Conservation (phyloP, 2,329 filamentous ascomycete species). For the Fusarium veterinarium region DNA sequence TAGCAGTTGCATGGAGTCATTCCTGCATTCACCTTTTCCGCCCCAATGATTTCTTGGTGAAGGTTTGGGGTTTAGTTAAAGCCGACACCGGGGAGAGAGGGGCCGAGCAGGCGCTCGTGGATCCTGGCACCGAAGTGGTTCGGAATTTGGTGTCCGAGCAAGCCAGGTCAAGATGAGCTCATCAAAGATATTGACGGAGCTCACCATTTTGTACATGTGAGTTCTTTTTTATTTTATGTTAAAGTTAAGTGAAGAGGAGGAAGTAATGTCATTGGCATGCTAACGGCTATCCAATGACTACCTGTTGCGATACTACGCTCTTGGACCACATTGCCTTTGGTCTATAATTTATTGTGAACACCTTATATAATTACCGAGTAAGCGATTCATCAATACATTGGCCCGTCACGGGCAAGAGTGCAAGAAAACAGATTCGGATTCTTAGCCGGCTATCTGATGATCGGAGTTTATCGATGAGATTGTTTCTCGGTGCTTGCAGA, state of each 20-base stretch:
- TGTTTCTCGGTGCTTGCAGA: conserved; percentile 14
- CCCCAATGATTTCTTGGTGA: conserved; percentile 40
- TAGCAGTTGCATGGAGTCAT: conserved; percentile 9
- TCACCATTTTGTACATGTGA: background rate
- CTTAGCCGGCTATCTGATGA: conserved; percentile 17
- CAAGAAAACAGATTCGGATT: background rate
- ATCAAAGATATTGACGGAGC: background rate
- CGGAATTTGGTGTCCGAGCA: conserved; percentile 43
- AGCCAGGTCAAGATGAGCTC: background rate
- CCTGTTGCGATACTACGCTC: no score
- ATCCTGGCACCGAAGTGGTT: conserved; percentile 5
- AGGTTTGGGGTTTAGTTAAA: conserved; percentile 18
- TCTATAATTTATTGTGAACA: background rate
- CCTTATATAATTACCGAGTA: background rate
- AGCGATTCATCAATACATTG: conserved; percentile 14
- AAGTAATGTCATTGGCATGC: background rate
- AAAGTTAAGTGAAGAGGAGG: background rate
- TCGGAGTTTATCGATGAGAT: background rate
- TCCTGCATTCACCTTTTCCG: conserved; percentile 29
- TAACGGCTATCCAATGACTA: background rate
- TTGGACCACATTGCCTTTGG: background rate
- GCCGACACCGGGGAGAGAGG: conserved; percentile 44
- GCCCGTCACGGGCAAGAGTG: background rate
- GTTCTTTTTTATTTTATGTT: background rate
- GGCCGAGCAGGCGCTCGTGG: conserved; percentile 36